Conservation (phyloP, 345 rosid species). For the Eucalyptus guilfoylei region DNA sequence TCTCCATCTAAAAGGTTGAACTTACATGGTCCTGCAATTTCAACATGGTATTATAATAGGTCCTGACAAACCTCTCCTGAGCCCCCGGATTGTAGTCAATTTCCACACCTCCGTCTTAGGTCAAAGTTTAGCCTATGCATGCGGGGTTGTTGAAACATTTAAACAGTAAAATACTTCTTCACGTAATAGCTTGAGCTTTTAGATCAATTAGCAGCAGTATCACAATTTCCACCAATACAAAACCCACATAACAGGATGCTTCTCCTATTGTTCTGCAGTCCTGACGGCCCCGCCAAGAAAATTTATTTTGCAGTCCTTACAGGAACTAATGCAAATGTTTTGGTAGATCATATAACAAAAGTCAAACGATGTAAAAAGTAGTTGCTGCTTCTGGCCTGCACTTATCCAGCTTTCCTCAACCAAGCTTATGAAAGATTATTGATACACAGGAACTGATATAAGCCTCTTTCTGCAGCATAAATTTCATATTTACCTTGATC, state of each 20-base stretch:
- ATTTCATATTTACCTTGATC: constrained; percentile 48
- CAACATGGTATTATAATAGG: background rate
- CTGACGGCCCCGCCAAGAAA: background rate
- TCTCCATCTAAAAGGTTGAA: background rate
- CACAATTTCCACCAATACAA: background rate
- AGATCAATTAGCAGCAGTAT: background rate
- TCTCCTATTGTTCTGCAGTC: background rate
- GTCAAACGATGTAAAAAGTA: background rate
- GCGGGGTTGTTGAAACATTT: background rate
- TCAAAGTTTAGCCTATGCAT: background rate
- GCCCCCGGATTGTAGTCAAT: background rate
- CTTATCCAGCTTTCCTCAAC: background rate
- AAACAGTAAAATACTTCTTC: background rate
- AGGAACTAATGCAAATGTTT: background rate
- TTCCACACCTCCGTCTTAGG: background rate
- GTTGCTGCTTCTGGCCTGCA: background rate
- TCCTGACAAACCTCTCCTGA: background rate
- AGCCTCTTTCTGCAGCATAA: background rate
- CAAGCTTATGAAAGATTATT: background rate
- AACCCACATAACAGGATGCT: background rate
- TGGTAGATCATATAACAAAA: background rate
- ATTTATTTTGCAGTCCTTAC: background rate
- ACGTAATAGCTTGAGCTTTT: background rate
- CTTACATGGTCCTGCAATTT: background rate
- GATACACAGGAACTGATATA: background rate